Percentiles rank a stretch among this genome's conserved stretches.
Evolutionary conservation across 306 rosid genomes (phyloP).

Genomic region (Citrullus colocynthis): DNA sequence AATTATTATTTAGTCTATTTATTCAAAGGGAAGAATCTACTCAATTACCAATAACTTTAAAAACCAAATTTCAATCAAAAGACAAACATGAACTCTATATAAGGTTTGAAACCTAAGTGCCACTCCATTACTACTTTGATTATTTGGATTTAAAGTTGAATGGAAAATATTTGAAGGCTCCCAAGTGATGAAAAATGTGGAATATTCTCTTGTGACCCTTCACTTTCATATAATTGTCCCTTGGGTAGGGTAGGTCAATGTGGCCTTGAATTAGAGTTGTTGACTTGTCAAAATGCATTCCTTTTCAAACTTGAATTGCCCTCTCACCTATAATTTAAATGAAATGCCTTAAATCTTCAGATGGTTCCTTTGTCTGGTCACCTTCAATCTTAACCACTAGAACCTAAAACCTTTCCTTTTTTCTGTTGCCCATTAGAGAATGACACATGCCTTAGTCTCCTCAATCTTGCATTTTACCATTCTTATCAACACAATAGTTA

Average conservation of each 20-base stretch:
- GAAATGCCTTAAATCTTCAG: neutral
- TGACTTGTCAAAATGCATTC: slow-evolving; percentile 5
- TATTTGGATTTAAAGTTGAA: neutral
- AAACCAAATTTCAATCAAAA: neutral
- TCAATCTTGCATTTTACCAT: neutral
- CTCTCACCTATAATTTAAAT: slow-evolving; percentile 1
- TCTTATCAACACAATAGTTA: neutral
- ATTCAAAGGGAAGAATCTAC: neutral
- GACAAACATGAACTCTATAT: neutral
- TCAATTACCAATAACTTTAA: neutral
- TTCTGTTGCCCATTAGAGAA: neutral
- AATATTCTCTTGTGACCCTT: neutral
- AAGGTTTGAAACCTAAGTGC: neutral
- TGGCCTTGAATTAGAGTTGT: slow-evolving; percentile 8
- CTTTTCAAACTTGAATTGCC: slow-evolving; percentile 6
- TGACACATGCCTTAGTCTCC: neutral
- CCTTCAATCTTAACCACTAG: slow-evolving; percentile 2
- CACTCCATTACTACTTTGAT: neutral
- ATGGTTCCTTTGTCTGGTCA: slow-evolving; percentile 6
- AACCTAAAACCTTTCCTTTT: neutral
- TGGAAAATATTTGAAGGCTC: neutral
- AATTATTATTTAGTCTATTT: neutral
- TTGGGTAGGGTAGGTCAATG: neutral
- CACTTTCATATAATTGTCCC: slow-evolving; percentile 1
- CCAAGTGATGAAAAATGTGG: neutral